Evolutionary conservation across 2,329 filamentous ascomycete genomes (phyloP).

Genomic region (Rhynchosporium agropyri): DNA sequence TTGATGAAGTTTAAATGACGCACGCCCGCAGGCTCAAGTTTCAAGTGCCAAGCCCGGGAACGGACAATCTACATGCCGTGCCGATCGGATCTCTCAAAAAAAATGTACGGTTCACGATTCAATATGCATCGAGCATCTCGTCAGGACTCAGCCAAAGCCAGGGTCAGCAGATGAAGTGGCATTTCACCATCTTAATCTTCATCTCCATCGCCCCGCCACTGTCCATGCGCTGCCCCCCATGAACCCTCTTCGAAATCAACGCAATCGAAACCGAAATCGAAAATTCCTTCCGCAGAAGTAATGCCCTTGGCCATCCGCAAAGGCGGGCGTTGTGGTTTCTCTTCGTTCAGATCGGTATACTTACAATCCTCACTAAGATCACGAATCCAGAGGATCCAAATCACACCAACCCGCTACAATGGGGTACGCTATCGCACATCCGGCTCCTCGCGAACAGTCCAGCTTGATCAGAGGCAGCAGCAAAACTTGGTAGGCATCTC

Average conservation of each 20-base stretch:
- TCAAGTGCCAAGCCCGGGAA: background rate
- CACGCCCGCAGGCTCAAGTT: background rate
- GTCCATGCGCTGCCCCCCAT: slow-evolving; percentile 2
- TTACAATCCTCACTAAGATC: slow-evolving; percentile 23
- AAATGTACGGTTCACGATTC: no score
- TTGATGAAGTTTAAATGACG: background rate
- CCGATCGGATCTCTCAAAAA: no score
- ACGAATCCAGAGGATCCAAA: no score
- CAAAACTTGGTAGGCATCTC: background rate
- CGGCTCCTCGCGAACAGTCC: background rate
- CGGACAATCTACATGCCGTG: background rate
- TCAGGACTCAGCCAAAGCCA: no score
- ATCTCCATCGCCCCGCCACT: background rate
- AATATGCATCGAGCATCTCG: background rate
- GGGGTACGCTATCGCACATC: background rate
- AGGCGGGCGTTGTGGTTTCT: slow-evolving; percentile 47
- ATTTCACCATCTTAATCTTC: no score
- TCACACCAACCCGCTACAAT: slow-evolving; percentile 8
- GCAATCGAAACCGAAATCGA: background rate
- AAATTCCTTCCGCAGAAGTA: slow-evolving; percentile 25
- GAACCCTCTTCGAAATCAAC: background rate
- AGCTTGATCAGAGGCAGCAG: background rate
- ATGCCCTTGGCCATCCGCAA: slow-evolving; percentile 47
- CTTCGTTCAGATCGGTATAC: slow-evolving; percentile 42
- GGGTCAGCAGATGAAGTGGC: no score